Evolutionary conservation across 257 asterid species (phyloP).

Genomic region (Solanum arcanum): DNA sequence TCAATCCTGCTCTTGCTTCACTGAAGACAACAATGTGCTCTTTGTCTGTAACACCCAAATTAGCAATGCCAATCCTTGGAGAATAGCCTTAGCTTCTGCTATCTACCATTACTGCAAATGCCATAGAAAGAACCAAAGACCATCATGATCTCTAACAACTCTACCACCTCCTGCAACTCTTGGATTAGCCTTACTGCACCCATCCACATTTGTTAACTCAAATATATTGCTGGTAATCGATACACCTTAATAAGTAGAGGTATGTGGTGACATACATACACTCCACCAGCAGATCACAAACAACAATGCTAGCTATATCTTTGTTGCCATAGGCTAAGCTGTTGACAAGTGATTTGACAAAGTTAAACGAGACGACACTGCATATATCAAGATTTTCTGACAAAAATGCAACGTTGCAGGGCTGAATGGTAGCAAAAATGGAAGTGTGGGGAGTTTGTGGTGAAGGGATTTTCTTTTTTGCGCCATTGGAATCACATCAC

Average conservation of each 20-base stretch:
- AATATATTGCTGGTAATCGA: background rate
- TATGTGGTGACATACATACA: background rate
- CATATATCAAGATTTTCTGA: background rate
- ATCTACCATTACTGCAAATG: background rate
- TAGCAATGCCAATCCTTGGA: background rate
- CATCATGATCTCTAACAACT: background rate
- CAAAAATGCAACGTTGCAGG: background rate
- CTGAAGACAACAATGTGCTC: background rate
- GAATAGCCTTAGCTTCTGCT: background rate
- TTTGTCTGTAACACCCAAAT: background rate
- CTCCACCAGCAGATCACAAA: background rate
- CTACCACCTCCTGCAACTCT: background rate
- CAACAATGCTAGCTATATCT: background rate
- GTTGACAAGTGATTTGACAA: background rate
- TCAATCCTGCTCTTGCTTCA: background rate
- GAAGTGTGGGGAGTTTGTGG: background rate
- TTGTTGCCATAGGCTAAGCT: background rate
- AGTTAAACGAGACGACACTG: background rate
- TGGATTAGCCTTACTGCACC: background rate
- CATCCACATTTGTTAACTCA: background rate
- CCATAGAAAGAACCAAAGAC: background rate
- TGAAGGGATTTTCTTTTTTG: background rate
- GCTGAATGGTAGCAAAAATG: background rate
- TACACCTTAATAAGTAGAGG: background rate
- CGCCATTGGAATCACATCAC: background rate